phyloP scores from a whole-genome alignment of 176 grass and related monocot genomes.

The Lolium rigidum region DNA sequence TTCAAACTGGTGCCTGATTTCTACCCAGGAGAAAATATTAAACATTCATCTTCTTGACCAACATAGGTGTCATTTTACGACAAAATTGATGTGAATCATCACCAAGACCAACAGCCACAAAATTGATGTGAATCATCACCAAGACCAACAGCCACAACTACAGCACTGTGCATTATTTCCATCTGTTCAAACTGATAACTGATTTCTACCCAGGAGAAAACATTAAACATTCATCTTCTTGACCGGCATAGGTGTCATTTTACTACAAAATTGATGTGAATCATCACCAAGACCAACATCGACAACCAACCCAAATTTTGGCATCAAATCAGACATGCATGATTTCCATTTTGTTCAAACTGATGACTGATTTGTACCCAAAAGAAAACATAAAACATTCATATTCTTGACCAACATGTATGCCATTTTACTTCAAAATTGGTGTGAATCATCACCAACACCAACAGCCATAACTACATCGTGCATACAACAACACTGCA shows the following conservation, averaged over 20 bases:
- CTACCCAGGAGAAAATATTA: too few relatives aligned
- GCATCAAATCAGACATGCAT: neutral
- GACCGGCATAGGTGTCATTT: neutral
- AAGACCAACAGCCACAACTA: too few relatives aligned
- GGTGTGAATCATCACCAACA: neutral
- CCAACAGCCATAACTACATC: too few relatives aligned
- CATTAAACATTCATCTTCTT: neutral
- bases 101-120: too few relatives aligned
- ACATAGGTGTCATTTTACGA: neutral
- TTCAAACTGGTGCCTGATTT: too few relatives aligned
- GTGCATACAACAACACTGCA: too few relatives aligned
- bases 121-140: too few relatives aligned
- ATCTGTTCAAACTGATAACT: neutral
- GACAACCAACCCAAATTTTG: neutral
- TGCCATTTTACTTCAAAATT: neutral
- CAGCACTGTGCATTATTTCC: neutral
- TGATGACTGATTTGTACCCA: neutral
- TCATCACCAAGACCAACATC: too few relatives aligned
- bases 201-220: neutral
- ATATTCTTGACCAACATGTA: neutral
- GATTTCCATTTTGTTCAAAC: neutral
- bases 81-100: too few relatives aligned
- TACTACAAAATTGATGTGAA: neutral
- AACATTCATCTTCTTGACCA: neutral
- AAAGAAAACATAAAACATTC: neutral